Evolutionary conservation across 495 filamentous ascomycete genomes (phyloP).

Genomic region (Penicillium tannophilum): DNA sequence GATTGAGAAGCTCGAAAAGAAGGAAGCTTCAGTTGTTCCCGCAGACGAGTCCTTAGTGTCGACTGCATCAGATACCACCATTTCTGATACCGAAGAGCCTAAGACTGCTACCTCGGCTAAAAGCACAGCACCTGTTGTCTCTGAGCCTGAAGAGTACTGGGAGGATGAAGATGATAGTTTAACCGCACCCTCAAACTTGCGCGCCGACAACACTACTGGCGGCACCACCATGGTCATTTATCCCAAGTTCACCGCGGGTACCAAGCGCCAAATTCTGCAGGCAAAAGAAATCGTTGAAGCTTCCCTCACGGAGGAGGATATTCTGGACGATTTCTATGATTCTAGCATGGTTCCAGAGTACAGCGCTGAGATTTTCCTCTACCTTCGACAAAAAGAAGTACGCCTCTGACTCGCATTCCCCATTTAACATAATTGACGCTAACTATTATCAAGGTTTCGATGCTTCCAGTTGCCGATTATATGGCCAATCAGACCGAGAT

Average conservation of each 20-base stretch:
- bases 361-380: conserved; percentile 89
- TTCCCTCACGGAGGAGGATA: conserved; percentile 59
- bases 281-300: conserved; percentile 70
- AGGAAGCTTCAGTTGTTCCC: background rate
- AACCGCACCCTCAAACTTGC: conserved; percentile 68
- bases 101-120: conserved; percentile 15
- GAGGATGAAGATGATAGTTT: conserved; percentile 71
- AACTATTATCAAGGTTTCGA: conserved; percentile 56
- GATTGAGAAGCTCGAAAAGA: conserved; percentile 4
- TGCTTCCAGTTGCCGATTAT: conserved; percentile 87
- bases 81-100: conserved; percentile 21
- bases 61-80: conserved; percentile 16
- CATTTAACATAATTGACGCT: background rate
- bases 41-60: background rate
- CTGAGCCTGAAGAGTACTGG: conserved; percentile 67
- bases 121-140: conserved; percentile 15
- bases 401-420: conserved; percentile 22
- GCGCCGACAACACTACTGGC: conserved; percentile 80
- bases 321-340: conserved; percentile 88
- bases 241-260: conserved; percentile 47
- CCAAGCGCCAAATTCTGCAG: conserved; percentile 61
- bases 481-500: conserved; percentile 98
- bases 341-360: conserved; percentile 99
- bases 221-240: conserved; percentile 72
- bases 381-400: conserved; percentile 90